These are phyloP conservation scores for Tuber magnatum DNA, from an alignment of 495 filamentous ascomycete species.

Conservation along the genomic window DNA sequence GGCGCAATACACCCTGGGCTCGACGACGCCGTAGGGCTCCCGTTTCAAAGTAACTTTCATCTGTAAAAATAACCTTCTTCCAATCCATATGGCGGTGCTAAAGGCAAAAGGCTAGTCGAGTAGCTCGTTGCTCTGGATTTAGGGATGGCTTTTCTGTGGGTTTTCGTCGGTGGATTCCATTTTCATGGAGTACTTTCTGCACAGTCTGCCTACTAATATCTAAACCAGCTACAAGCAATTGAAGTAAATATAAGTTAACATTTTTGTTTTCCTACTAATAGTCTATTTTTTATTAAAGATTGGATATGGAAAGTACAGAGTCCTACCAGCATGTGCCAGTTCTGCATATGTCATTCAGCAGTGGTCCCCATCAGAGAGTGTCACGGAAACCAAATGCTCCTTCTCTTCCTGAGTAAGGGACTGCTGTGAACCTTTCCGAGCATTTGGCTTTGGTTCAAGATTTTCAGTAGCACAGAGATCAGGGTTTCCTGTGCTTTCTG, in stretches of 20 bases:
- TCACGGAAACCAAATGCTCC: constrained; percentile 18
- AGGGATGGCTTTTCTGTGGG: neutral
- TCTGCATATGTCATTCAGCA: constrained; percentile 23
- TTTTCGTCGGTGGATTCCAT: neutral
- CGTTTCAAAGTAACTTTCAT: constrained; percentile 9
- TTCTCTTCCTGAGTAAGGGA: neutral
- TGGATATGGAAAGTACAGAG: constrained; percentile 10
- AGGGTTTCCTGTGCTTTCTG: constrained; percentile 11
- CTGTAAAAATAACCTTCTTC: constrained; percentile 4
- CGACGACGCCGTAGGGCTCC: neutral
- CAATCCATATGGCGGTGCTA: neutral
- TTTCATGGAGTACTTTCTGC: neutral
- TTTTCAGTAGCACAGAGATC: constrained; percentile 20
- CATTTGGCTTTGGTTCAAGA: constrained; percentile 15
- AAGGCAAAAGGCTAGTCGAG: neutral
- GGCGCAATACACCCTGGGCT: neutral
- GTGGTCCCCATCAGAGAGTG: constrained; percentile 20
- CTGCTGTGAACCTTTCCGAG: constrained; percentile 8
- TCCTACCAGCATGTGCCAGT: no score
- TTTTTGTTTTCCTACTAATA: no score
- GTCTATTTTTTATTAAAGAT: no score
- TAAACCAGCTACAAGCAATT: neutral
- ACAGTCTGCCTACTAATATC: neutral
- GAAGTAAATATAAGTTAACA: no score
- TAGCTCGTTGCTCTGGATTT: neutral